A percentile compares a stretch with the other conserved stretches of the same genome.
These are phyloP conservation scores for Parathielavia appendiculata DNA, from an alignment of 495 filamentous ascomycete genomes.

Conservation along the genomic window DNA sequence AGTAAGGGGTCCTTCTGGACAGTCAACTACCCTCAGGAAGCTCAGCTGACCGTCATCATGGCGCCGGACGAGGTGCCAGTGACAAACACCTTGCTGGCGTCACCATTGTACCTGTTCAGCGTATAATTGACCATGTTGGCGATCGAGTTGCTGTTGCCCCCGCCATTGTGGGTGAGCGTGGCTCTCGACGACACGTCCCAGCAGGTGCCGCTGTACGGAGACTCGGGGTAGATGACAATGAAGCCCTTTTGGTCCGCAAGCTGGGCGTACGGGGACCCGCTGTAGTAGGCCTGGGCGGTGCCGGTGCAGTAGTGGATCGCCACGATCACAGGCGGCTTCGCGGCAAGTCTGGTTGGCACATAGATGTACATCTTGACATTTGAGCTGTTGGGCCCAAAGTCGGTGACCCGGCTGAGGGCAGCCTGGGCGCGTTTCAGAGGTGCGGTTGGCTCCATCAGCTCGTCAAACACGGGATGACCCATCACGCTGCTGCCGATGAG, in stretches of 20 bases:
- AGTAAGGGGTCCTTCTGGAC: not conserved
- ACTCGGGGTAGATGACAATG: slow-evolving; percentile 46
- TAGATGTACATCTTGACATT: slow-evolving; percentile 52
- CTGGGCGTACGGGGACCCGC: slow-evolving; percentile 20
- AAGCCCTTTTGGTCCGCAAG: slow-evolving; percentile 46
- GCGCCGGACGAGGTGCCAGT: slow-evolving; percentile 51
- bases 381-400: slow-evolving; percentile 44
- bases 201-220: slow-evolving; percentile 42
- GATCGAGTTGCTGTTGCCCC: slow-evolving; percentile 54
- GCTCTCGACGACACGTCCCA: slow-evolving; percentile 44
- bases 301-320: slow-evolving; percentile 49
- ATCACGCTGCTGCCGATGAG: slow-evolving; percentile 11
- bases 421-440: slow-evolving; percentile 9
- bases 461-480: slow-evolving; percentile 7
- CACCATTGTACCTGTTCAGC: slow-evolving; percentile 45
- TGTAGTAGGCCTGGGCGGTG: slow-evolving; percentile 30
- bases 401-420: slow-evolving; percentile 25
- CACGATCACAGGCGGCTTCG: slow-evolving; percentile 50
- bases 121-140: slow-evolving; percentile 56
- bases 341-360: slow-evolving; percentile 47
- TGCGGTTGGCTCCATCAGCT: slow-evolving; percentile 6
- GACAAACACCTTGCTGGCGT: slow-evolving; percentile 46
- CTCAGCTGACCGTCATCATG: slow-evolving; percentile 40
- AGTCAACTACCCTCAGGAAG: not conserved
- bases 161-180: slow-evolving; percentile 51